These are phyloP conservation scores for Cucumis cinereus DNA, from an alignment of 306 rosid genomes.

Conservation along the genomic window DNA sequence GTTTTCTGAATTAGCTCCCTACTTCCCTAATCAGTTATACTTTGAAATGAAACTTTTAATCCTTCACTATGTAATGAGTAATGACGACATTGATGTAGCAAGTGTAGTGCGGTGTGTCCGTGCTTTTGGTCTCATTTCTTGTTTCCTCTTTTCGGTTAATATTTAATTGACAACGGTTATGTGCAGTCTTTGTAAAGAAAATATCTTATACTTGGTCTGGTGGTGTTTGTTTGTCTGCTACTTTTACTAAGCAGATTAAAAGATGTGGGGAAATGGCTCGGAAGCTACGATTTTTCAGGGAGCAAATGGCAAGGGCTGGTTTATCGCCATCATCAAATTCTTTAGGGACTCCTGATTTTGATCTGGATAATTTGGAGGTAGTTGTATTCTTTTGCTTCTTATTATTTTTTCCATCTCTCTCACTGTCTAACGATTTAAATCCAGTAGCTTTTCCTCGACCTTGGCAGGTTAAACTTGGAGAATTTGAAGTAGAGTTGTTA, in stretches of 20 bases:
- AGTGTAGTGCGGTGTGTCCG: neutral
- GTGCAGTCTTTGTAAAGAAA: neutral
- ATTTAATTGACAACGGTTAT: neutral
- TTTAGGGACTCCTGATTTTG: slow-evolving; percentile 14
- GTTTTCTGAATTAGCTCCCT: neutral
- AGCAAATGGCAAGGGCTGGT: slow-evolving; percentile 60
- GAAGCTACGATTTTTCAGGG: slow-evolving; percentile 53
- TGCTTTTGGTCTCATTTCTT: neutral
- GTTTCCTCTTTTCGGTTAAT: neutral
- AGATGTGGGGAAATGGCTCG: slow-evolving; percentile 82
- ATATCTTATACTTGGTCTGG: neutral
- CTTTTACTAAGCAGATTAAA: slow-evolving; percentile 36
- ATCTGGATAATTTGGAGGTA: slow-evolving; percentile 74
- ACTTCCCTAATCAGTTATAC: neutral
- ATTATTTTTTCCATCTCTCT: neutral
- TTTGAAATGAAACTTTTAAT: neutral
- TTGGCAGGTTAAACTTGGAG: slow-evolving; percentile 52
- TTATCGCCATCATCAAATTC: slow-evolving; percentile 28
- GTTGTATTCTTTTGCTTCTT: slow-evolving; percentile 7
- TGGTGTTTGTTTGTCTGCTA: slow-evolving; percentile 1
- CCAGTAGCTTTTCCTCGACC: slow-evolving; percentile 1
- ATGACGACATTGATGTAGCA: neutral
- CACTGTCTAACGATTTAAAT: neutral
- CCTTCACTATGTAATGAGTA: neutral
- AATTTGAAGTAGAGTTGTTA: slow-evolving; percentile 59